Base-by-base conservation (phyloP, 2,329 filamentous ascomycete species). In the Atkinsonella hypoxylon region DNA sequence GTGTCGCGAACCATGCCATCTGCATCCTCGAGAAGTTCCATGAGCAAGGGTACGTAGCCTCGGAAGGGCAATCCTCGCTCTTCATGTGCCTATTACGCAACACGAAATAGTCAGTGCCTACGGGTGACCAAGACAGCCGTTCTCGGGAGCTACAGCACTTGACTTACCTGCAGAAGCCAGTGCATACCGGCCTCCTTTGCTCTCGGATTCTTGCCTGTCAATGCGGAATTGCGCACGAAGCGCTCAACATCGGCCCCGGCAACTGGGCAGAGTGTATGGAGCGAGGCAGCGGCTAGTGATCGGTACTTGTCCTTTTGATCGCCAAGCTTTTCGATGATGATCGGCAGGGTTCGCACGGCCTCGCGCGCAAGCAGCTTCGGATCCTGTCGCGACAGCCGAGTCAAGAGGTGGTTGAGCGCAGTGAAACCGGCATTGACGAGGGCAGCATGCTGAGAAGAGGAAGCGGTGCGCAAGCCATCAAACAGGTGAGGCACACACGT, bases 221-320 rank as follows among this genome's bases (percentile, higher is more conserved):
- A 81, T 52, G 87, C 89, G 48, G 76, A 76, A 59, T 89, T 89
- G 57, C 87, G 83, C 52, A 96, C 79, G 58, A 83, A 79, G 53
- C 83, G 78, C 71, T 96, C 91, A 40, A 91, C 85, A 53, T 95
- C 89, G 42, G 71, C 65, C 2, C 82, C 78, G 17, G 81, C 78
- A 49, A 82, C 79, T 12, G 74, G 75, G 71, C 87, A 93, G 52
- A 96, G 73, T 48, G 93, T 93, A 31, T 77, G 77, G 52, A 96
- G 78, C 17, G 86, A 81, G 63, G 89, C 85, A 43, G 81, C 73
- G 15, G 89, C 87, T 52, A 90, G 76, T 32, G 76, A 70, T 60
- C 90, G 82, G 58, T 89, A 81, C 65, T 89, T 90, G 63, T 96
- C 90, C 65, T 91, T 91, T 56, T 81, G 80, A 64, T 96, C 91